These are phyloP conservation scores for Blastomyces silverae DNA, from an alignment of 2,329 filamentous ascomycete species.

Conservation along the genomic window DNA sequence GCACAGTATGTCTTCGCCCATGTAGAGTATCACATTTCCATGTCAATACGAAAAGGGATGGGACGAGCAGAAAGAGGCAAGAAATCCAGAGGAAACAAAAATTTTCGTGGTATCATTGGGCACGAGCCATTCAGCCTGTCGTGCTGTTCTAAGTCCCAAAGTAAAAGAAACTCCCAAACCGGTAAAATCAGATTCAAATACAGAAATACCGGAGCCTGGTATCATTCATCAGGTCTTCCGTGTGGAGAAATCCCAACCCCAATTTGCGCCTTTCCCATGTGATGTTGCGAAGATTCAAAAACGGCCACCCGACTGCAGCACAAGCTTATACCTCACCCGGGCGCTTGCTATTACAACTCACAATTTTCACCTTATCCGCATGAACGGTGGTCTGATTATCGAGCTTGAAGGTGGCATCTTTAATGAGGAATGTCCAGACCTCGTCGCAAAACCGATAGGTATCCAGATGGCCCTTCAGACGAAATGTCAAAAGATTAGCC, in stretches of 20 bases:
- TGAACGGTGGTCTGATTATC: slow-evolving; percentile 69
- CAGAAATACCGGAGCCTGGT: background rate
- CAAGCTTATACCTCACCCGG: slow-evolving; percentile 48
- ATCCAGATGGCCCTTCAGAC: slow-evolving; percentile 75
- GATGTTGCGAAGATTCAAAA: slow-evolving; percentile 10
- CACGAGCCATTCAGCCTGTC: background rate
- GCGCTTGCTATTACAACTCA: slow-evolving; percentile 90
- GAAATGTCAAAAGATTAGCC: slow-evolving; percentile 20
- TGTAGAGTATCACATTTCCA: background rate
- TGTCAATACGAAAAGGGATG: background rate
- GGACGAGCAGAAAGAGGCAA: background rate
- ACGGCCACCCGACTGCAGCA: slow-evolving; percentile 12
- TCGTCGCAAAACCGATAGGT: slow-evolving; percentile 99
- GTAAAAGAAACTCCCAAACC: background rate
- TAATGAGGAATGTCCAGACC: slow-evolving; percentile 98
- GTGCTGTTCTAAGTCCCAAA: background rate
- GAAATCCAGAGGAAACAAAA: background rate
- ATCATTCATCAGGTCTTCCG: background rate
- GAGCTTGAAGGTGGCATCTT: slow-evolving; percentile 98
- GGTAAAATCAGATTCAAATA: background rate
- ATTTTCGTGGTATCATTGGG: slow-evolving; percentile 9
- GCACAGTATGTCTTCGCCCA: background rate
- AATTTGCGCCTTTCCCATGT: slow-evolving; percentile 10
- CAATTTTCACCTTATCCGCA: slow-evolving; percentile 95
- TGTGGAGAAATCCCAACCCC: background rate